Evolutionary conservation across 2,329 filamentous ascomycete species (phyloP).

Genomic region (Sphaerulina musiva): DNA sequence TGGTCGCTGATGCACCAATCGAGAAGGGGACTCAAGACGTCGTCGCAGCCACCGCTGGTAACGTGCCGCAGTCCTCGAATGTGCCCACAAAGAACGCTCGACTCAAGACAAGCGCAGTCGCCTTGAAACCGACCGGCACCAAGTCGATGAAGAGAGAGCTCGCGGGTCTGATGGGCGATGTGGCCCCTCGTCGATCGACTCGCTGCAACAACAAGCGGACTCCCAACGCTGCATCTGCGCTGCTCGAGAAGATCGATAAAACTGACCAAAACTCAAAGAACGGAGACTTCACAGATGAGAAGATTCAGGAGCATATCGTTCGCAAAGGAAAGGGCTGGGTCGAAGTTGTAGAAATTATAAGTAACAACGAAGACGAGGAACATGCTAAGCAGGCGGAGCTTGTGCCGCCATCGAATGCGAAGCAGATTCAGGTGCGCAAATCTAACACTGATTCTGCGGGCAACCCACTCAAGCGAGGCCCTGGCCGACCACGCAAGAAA

Average conservation of each 20-base stretch:
- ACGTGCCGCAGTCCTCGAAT: not conserved
- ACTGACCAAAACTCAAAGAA: not conserved
- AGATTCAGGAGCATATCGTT: conserved; percentile 14
- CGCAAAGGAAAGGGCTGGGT: conserved; percentile 21
- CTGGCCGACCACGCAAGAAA: not conserved
- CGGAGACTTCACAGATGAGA: conserved; percentile 1
- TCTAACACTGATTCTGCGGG: not conserved
- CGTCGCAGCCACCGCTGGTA: not conserved
- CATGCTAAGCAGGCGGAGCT: not conserved
- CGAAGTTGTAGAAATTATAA: conserved; percentile 9
- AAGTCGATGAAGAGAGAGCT: conserved; percentile 5
- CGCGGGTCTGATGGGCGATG: not conserved
- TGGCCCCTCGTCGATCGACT: not conserved
- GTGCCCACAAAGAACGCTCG: not conserved
- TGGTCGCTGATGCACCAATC: not conserved
- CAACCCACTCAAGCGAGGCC: not conserved
- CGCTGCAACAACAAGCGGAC: not conserved
- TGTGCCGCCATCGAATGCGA: not conserved
- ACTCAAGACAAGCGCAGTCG: not conserved
- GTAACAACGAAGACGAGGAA: not conserved
- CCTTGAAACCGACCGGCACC: not conserved
- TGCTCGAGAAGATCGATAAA: not conserved
- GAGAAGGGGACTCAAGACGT: not conserved
- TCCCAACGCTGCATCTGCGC: not conserved
- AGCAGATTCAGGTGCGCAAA: not conserved